Conservation (phyloP, 2,329 filamentous ascomycete species). For the Trichoderma oligosporum region DNA sequence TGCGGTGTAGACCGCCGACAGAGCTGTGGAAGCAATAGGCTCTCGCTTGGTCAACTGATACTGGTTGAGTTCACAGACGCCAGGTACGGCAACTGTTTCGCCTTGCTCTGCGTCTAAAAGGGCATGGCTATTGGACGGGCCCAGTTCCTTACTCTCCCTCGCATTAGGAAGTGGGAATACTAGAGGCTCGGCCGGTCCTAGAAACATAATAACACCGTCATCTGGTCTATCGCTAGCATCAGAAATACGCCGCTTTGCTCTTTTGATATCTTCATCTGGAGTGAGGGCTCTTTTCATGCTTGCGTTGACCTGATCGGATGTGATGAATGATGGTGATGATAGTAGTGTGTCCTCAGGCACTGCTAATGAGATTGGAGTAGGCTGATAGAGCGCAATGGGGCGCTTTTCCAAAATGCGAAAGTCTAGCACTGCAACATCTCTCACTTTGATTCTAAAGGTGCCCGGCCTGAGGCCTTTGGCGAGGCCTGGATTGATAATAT, state of each 20-base stretch:
- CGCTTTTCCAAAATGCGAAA: constrained; percentile 57
- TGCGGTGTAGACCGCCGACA: constrained; percentile 55
- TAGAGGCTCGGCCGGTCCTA: constrained; percentile 48
- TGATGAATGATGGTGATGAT: constrained; percentile 28
- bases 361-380: constrained; percentile 30
- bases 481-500: constrained; percentile 42
- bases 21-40: constrained; percentile 52
- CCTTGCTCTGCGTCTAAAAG: constrained; percentile 49
- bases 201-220: constrained; percentile 54
- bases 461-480: constrained; percentile 50
- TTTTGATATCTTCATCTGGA: constrained; percentile 41
- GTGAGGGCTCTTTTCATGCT: constrained; percentile 50
- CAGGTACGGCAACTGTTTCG: constrained; percentile 48
- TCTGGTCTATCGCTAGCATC: constrained; percentile 34
- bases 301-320: constrained; percentile 35
- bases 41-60: constrained; percentile 55
- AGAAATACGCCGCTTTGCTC: constrained; percentile 42
- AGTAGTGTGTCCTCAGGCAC: constrained; percentile 24
- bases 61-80: constrained; percentile 48
- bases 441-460: constrained; percentile 54
- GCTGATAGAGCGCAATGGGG: constrained; percentile 40
- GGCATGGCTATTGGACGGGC: constrained; percentile 45
- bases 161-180: constrained; percentile 50
- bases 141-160: constrained; percentile 46
- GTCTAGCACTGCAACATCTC: constrained; percentile 49